A percentile compares a stretch with the other conserved stretches of the same genome.
Conservation (phyloP, 2,329 filamentous ascomycete species). For the Orbilia blumenaviensis region DNA sequence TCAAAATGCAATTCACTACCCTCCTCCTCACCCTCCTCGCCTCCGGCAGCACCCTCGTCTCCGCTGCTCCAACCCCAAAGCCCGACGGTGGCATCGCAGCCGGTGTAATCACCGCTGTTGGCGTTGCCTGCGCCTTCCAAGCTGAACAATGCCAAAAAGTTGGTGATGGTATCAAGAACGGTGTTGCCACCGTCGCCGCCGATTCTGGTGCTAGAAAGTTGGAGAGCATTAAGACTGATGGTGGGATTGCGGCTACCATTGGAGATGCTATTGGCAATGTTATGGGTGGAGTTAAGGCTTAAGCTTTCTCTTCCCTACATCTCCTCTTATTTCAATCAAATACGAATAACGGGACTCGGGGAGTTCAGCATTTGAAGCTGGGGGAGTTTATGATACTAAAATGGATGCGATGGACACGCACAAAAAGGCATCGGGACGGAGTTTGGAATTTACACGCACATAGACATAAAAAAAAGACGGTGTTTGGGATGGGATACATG, state of each 20-base stretch:
- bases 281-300: constrained; percentile 5
- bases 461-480: too few relatives aligned
- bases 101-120: not conserved
- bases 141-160: constrained; percentile 13
- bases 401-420: too few relatives aligned
- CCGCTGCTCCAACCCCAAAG: not conserved
- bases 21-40: constrained; percentile 8
- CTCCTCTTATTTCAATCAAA: too few relatives aligned
- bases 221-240: not conserved
- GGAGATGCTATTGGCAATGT: not conserved
- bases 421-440: not conserved
- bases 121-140: constrained; percentile 15
- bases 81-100: not conserved
- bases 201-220: not conserved
- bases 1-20: not conserved
- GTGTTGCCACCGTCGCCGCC: not conserved
- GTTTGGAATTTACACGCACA: too few relatives aligned
- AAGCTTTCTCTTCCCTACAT: too few relatives aligned
- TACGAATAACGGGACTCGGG: too few relatives aligned
- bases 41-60: not conserved
- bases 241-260: not conserved
- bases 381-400: not conserved
- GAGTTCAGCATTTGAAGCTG: not conserved
- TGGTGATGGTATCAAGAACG: constrained; percentile 3
- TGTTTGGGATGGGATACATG: too few relatives aligned